Percentiles rank a stretch among this genome's conserved stretches.
These are phyloP conservation scores for Botrytis tulipae DNA, from an alignment of 2,329 filamentous ascomycete species.

Conservation along the genomic window DNA sequence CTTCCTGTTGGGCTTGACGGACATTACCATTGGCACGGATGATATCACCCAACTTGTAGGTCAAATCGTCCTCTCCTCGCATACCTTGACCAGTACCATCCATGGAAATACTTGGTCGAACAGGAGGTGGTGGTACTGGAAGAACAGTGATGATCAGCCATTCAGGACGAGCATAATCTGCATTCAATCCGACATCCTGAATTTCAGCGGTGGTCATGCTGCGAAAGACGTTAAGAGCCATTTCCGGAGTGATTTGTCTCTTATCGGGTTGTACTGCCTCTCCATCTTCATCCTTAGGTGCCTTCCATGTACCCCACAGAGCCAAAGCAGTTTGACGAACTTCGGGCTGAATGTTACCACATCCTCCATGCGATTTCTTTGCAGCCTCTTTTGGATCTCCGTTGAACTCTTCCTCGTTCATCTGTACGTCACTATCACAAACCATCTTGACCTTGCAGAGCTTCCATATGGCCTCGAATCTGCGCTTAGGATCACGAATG, in stretches of 20 bases:
- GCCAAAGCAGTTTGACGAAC: slow-evolving; percentile 85
- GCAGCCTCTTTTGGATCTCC: slow-evolving; percentile 51
- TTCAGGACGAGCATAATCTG: slow-evolving; percentile 91
- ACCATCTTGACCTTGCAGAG: slow-evolving; percentile 84
- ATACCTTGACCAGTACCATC: slow-evolving; percentile 90
- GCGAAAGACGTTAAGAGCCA: slow-evolving; percentile 82
- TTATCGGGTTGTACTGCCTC: slow-evolving; percentile 70
- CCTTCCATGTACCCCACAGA: slow-evolving; percentile 73
- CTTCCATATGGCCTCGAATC: slow-evolving; percentile 90
- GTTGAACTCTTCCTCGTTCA: slow-evolving; percentile 68
- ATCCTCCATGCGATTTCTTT: slow-evolving; percentile 74
- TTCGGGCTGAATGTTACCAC: slow-evolving; percentile 84
- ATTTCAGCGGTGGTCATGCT: slow-evolving; percentile 81
- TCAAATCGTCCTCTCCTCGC: slow-evolving; percentile 97
- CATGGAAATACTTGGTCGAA: slow-evolving; percentile 95
- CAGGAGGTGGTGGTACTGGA: slow-evolving; percentile 90
- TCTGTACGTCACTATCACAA: slow-evolving; percentile 75
- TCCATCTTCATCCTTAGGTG: slow-evolving; percentile 72
- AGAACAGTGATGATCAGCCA: slow-evolving; percentile 98
- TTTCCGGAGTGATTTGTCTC: slow-evolving; percentile 75
- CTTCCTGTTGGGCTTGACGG: slow-evolving; percentile 83
- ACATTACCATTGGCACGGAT: slow-evolving; percentile 97
- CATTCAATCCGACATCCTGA: slow-evolving; percentile 83
- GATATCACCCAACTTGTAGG: slow-evolving; percentile 97
- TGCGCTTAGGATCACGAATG: slow-evolving; percentile 87